phyloP scores from a whole-genome alignment of 352 stramenopile species.

The Elongisporangium anandrum region DNA sequence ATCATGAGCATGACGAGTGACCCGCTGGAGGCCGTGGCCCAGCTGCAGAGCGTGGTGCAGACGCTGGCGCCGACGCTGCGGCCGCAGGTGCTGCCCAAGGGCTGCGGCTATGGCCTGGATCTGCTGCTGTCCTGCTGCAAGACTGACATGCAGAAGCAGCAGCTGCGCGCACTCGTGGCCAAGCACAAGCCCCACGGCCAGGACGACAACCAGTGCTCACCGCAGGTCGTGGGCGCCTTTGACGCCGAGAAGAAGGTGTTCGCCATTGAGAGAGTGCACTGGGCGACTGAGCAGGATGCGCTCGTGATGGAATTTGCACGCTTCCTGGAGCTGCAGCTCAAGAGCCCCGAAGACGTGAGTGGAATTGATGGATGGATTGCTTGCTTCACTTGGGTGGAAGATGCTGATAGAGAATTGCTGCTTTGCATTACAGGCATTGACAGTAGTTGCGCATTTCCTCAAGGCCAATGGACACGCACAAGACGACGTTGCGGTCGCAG shows the following conservation, averaged over 20 bases:
- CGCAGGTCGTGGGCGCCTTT: slow-evolving; percentile 52
- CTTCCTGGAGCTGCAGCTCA: slow-evolving; percentile 70
- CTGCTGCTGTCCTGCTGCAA: slow-evolving; percentile 57
- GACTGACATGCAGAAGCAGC: slow-evolving; percentile 54
- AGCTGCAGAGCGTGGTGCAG: slow-evolving; percentile 56
- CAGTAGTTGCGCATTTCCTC: slow-evolving; percentile 53
- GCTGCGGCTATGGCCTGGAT: slow-evolving; percentile 50
- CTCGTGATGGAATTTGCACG: slow-evolving; percentile 69
- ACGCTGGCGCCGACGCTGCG: slow-evolving; percentile 45
- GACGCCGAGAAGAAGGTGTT: slow-evolving; percentile 60
- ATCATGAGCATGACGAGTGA: slow-evolving; percentile 23
- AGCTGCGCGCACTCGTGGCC: slow-evolving; percentile 39
- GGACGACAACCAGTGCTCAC: slow-evolving; percentile 20
- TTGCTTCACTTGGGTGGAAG: neutral
- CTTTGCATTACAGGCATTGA: slow-evolving; percentile 15
- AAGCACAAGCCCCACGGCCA: slow-evolving; percentile 24
- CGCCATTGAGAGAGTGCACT: slow-evolving; percentile 53
- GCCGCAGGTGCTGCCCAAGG: slow-evolving; percentile 70
- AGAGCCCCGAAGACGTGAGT: slow-evolving; percentile 35
- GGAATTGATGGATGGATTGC: neutral
- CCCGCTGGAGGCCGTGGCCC: slow-evolving; percentile 53
- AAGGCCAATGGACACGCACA: slow-evolving; percentile 46
- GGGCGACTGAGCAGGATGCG: slow-evolving; percentile 55
- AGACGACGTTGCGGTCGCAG: slow-evolving; percentile 27
- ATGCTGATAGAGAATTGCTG: slow-evolving; percentile 6